Base-by-base conservation (phyloP, 2,329 filamentous ascomycete species). In the Pyrenochaeta sp. region DNA sequence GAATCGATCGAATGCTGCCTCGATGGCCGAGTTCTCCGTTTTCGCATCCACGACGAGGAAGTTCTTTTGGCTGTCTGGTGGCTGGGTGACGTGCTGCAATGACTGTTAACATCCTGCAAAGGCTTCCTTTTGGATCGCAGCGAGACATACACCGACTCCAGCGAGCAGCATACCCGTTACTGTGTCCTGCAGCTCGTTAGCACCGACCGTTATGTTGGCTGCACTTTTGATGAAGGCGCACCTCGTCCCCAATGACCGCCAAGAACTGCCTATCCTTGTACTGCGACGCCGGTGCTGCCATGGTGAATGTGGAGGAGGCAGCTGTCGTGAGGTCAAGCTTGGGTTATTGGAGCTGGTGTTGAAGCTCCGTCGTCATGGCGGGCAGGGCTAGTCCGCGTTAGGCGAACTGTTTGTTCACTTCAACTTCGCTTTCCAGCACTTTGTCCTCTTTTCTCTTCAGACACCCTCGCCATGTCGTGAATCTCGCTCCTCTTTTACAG, bases 241-340 rank as follows among this genome's bases (percentile, higher is more conserved):
- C 95, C 88, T 99, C 95, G 79, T 99, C 95, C 51, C 95, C 95
- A 76, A 99, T 99, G 48, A 99, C 94, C 65, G 95, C 95, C 58
- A 99, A 88, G 77, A 99, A 97, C 81, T 99, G 91, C 72, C 95
- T 88, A 81, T 98, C 93, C 82, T 87, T 88, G 79, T 86, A 88
- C 66, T 85, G 81, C 61, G 87, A 83, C 48, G 81, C 76, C 56
- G 85, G 80, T 66, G 86, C 82, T 70, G 88, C 84, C 87, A 90
- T 90, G 44, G 43, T 78, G 66, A 50, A 46, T 57, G 60, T 60
- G 45, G 54, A 13, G 42, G 34, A 56, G 56, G 55, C 61, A 57
- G 56, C 63, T 58, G 45, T 64, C 55, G 60, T 67, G 58, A 65
- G 59, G 63, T 62, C 32, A 52, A 65, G 65, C 64, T 64, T 57